Conservation (phyloP, 768 basidiomycete species). For the Boletellus ananiceps region DNA sequence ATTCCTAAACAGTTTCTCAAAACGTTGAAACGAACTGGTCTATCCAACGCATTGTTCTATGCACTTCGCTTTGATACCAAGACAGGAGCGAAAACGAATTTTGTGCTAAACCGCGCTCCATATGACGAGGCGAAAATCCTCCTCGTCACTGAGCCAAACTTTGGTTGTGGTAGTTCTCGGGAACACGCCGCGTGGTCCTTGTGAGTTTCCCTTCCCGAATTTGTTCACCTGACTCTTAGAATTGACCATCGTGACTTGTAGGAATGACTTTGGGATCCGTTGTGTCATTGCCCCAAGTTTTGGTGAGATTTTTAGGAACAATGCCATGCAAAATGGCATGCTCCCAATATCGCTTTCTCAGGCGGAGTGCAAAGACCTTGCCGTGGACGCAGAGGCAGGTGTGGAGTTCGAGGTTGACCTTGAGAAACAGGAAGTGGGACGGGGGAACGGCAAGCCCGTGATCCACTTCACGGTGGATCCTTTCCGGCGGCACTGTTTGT, state of each 20-base stretch:
- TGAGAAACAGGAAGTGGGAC: constrained; percentile 73
- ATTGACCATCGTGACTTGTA: constrained; percentile 22
- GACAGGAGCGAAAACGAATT: constrained; percentile 78
- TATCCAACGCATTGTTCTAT: constrained; percentile 79
- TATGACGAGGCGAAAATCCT: constrained; percentile 75
- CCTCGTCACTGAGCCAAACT: constrained; percentile 82
- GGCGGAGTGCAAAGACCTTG: constrained; percentile 65
- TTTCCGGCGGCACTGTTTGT: constrained; percentile 88
- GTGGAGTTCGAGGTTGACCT: constrained; percentile 81
- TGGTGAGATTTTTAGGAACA: constrained; percentile 87
- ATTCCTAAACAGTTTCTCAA: constrained; percentile 94
- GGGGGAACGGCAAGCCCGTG: constrained; percentile 64
- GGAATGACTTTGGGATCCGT: constrained; percentile 87
- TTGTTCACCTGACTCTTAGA: neutral
- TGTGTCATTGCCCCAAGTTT: constrained; percentile 86
- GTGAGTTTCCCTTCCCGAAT: constrained; percentile 39
- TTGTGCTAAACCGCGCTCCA: constrained; percentile 77
- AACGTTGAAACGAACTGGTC: constrained; percentile 84
- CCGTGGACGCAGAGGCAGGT: constrained; percentile 71
- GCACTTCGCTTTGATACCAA: constrained; percentile 73
- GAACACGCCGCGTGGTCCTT: constrained; percentile 90
- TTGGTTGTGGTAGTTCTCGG: constrained; percentile 86
- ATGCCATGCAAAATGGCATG: constrained; percentile 93
- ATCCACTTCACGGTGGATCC: constrained; percentile 80
- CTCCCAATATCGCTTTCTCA: constrained; percentile 71